Evolutionary conservation across 163 green algal species (phyloP), one percentile per base, ranked within the genome.

Genomic region (Chlorella variabilis): DNA sequence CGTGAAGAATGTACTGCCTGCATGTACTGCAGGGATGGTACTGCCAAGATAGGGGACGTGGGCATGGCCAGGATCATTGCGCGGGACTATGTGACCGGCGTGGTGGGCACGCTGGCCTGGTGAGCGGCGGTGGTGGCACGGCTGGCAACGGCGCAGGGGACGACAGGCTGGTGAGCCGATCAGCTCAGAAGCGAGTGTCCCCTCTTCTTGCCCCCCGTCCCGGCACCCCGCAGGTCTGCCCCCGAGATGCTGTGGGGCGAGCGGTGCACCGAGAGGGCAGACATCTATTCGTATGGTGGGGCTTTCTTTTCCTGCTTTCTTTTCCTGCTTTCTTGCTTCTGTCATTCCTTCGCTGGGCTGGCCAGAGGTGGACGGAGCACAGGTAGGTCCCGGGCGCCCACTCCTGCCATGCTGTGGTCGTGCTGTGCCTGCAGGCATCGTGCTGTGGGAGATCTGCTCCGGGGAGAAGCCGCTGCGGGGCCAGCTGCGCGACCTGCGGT

Each of bases 11-110:
- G n/a, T n/a, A n/a, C n/a, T n/a, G n/a, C n/a, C n/a, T n/a, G n/a
- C n/a, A 3, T 11, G 45, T 11, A 11, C 4, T 34, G 49, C 80
- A 81, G 61, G 36, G 77, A 84, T 13, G 88, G 87, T 18, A 84
- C 65, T 17, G 89, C 89, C 54, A 92, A 92, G 78, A 85, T 92
- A 39, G 76, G 81, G 5, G 88, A 92, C 56, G 88, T 90, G 25
- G 85, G 86, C 42, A 78, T 91, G 63, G 81, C 86, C 33, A 80
- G 71, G 51, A 71, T 86, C 4, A 41, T 89, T 23, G 27, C 77
- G 0, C 41, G 70, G 0, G 79, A 86, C 18, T 84, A 84, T 66
- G 66, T 89, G 41, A 77, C 84, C 1, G 77, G 75, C 0, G 75
- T 77, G 11, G 73, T 84, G 6, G 74, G 71, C 29, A 84, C 79